Percentiles rank a stretch among this genome's conserved stretches.
Conservation (phyloP, 441 rosid species). For the Eugenia klotzschiana region DNA sequence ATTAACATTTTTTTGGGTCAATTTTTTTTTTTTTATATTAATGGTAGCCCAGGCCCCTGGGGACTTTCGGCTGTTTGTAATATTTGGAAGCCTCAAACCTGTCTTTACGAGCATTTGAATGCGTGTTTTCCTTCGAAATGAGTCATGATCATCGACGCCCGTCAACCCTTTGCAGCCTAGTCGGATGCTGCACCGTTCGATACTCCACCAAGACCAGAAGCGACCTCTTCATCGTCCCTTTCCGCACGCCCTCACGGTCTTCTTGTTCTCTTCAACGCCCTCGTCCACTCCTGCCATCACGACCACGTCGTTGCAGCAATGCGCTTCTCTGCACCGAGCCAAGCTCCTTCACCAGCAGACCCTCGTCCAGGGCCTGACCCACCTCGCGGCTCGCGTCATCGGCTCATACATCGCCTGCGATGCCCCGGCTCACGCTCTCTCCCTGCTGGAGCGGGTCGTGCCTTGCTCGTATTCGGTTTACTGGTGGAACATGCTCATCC, state of each 20-base stretch:
- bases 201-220: background rate
- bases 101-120: too few species aligned
- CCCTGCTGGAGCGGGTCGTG: constrained; percentile 37
- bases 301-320: constrained; percentile 36
- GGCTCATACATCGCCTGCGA: constrained; percentile 51
- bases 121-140: too few species aligned
- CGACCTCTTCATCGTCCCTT: background rate
- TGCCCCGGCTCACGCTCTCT: constrained; percentile 29
- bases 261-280: constrained; percentile 4
- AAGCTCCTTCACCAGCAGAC: constrained; percentile 58
- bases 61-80: too few species aligned
- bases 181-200: background rate
- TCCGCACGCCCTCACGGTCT: background rate
- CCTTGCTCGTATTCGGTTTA: constrained; percentile 42
- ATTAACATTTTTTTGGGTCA: too few species aligned
- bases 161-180: background rate
- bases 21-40: too few species aligned
- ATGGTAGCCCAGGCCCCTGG: too few species aligned
- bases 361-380: constrained; percentile 25
- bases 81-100: too few species aligned
- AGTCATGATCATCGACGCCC: background rate
- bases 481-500: constrained; percentile 70
- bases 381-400: constrained; percentile 35
- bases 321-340: constrained; percentile 44
- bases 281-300: constrained; percentile 9